Base-by-base conservation (phyloP, 2,329 filamentous ascomycete genomes). In the Aureobasidium lini region DNA sequence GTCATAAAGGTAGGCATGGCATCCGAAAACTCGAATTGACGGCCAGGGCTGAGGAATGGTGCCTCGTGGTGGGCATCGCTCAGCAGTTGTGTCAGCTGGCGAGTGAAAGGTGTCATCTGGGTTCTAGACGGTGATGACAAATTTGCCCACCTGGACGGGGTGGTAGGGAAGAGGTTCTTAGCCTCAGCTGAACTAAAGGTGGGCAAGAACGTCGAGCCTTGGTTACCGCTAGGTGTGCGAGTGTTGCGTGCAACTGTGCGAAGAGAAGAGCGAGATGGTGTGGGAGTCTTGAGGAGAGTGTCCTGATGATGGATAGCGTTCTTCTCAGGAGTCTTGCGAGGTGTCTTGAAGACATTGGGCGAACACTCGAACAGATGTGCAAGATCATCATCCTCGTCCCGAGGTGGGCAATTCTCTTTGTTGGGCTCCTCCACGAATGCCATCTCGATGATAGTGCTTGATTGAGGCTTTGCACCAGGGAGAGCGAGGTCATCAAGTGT, bases 281-380 rank as follows among this genome's bases (percentile, higher is more conserved):
- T 77, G 13, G 77, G 76, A 0, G 76, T 79, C 61, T 76, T 77
- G 39, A 77, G 68, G n/a, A 77, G 64, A 37, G 79, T 67, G 60
- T 72, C 64, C 81, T 81, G 36, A 79, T 84, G 64, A 81, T 82
- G 84, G 1, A 81, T 83, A n/a, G 77, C 37, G 37, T 50, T 49
- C n/a, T 79, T 81, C 1, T 83, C 83, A 1, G 84, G 84, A 2
- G 85, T 87, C 1, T 72, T 70, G 4, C 72, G 74, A 76, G 37
- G 60, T 76, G 73, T 68, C 78, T 80, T 80, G 81, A 61, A 78
- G 73, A 77, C 65, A 6, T 47, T 49, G 3, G 75, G 62, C 72
- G 81, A 67, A 76, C 86, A 80, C 60, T 86, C 84, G 66, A 94
- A 92, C 4, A 94, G 78, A 52, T 81, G 78, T 42, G 84, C 81